Percentiles rank a stretch among this genome's conserved stretches.
phyloP scores from a whole-genome alignment of 495 filamentous ascomycete species.

The Neurospora africana region DNA sequence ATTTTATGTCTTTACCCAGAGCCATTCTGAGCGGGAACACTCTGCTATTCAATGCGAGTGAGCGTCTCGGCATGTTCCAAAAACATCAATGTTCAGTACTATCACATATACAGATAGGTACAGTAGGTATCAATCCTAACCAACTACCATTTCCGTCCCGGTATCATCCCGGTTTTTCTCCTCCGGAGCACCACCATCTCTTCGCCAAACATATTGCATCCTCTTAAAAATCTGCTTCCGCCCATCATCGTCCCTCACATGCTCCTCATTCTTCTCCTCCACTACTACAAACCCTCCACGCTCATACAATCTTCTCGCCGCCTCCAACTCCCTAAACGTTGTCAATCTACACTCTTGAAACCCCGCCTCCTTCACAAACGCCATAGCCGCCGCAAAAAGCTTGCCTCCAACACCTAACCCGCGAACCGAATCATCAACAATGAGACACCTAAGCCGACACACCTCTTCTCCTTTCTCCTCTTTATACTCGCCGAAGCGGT shows the following conservation, averaged over 20 bases:
- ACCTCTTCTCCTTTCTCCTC: background rate
- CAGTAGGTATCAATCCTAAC: too few relatives aligned
- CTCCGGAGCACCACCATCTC: background rate
- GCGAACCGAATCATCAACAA: constrained; percentile 18
- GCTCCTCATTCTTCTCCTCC: constrained; percentile 5
- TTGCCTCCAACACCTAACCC: constrained; percentile 18
- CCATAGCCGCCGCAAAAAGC: constrained; percentile 20
- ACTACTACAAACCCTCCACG: constrained; percentile 12
- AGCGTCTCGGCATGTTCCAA: too few relatives aligned
- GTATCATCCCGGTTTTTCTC: too few relatives aligned
- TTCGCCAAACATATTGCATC: constrained; percentile 14
- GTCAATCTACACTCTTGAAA: constrained; percentile 17
- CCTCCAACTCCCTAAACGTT: constrained; percentile 11
- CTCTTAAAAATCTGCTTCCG: background rate
- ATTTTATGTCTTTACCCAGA: too few relatives aligned
- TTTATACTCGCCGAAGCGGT: background rate
- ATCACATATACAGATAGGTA: too few relatives aligned
- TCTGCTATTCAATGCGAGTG: too few relatives aligned
- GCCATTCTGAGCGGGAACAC: too few relatives aligned
- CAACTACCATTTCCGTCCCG: too few relatives aligned
- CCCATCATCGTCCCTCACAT: constrained; percentile 2
- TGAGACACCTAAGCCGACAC: constrained; percentile 20
- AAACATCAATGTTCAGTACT: too few relatives aligned
- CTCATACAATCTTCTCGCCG: constrained; percentile 19
- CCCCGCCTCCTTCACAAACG: constrained; percentile 15